Evolutionary conservation across 148 eudicot genomes (phyloP), one percentile per base, ranked within the genome.

Genomic region (Agrostemma githago): DNA sequence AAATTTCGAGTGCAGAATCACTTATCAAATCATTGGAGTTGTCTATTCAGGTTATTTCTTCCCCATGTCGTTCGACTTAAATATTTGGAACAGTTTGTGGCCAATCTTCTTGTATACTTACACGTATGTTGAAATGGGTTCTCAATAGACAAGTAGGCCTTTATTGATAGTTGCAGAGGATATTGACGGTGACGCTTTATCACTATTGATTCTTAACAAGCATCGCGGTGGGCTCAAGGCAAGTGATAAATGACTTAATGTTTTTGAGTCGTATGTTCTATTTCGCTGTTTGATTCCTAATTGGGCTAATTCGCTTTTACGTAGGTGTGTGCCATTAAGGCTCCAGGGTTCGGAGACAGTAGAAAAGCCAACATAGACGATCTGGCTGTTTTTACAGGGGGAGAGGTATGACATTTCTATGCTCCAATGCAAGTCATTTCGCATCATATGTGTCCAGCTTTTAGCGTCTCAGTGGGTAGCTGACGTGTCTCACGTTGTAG

Each of bases 291-390:
- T 48, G 46, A 42, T 51, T 69, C 74, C 74, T n/a, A 62, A 19
- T 19, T 4, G 4, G 38, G 16, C 17, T 71, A 61, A 40, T 73
- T 11, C 69, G 40, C 53, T 56, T 42, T 48, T 68, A 51, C 81
- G 19, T 79, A 94, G 98, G 93, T 94, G 20, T 94, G 98, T 94
- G 98, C 98, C 74, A 85, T 94, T 72, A 94, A 94, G 84, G 89
- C 97, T 86, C 97, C 98, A 77, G 98, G 98, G 34, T 94, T 94
- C 81, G 98, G 98, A 72, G 98, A 94, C 39, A 92, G 84, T 82
- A 86, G 96, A 85, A 88, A 92, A 83, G 90, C 97, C 64, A 90
- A 85, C 85, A 73, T 94, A 41, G 96, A 88, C 71, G 98, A 94
- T 75, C 89, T 94, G 59, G 97, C 97, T 53, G 73, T 88, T 70